phyloP scores from a whole-genome alignment of 2,329 filamentous ascomycete species.

The Colletotrichum godetiae region DNA sequence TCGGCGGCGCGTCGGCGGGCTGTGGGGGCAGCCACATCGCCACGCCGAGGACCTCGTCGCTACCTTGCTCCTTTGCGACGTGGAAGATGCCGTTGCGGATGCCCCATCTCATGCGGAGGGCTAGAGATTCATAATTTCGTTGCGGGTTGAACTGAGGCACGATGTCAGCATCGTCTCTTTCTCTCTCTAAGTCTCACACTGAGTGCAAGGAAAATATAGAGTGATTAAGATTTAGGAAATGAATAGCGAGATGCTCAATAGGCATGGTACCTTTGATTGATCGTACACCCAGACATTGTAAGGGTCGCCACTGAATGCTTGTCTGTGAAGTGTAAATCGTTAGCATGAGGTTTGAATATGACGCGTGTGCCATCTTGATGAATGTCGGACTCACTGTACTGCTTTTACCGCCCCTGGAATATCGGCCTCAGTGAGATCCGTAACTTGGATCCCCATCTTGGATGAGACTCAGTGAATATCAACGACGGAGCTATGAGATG shows the following conservation, averaged over 20 bases:
- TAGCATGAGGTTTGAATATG: not conserved
- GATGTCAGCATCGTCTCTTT: not conserved
- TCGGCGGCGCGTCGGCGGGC: slow-evolving; percentile 56
- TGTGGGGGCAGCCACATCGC: slow-evolving; percentile 78
- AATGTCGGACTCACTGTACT: slow-evolving; percentile 59
- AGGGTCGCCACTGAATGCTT: slow-evolving; percentile 74
- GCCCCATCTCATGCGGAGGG: slow-evolving; percentile 76
- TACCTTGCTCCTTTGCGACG: slow-evolving; percentile 71
- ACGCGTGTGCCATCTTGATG: not conserved
- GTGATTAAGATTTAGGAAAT: too few relatives aligned
- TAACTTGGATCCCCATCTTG: slow-evolving; percentile 64
- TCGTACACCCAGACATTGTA: slow-evolving; percentile 76
- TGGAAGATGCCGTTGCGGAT: slow-evolving; percentile 77
- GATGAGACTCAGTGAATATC: too few relatives aligned
- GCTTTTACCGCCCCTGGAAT: slow-evolving; percentile 73
- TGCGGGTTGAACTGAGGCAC: slow-evolving; percentile 62
- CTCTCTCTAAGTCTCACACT: too few relatives aligned
- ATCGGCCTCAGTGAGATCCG: slow-evolving; percentile 65
- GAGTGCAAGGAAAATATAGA: too few relatives aligned
- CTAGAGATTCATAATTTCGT: slow-evolving; percentile 72
- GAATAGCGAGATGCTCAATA: too few relatives aligned
- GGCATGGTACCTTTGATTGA: slow-evolving; percentile 55
- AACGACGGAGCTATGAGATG: too few relatives aligned
- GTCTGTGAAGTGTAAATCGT: slow-evolving; percentile 38
- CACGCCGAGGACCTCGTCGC: slow-evolving; percentile 71